phyloP scores from a whole-genome alignment of 768 basidiomycete genomes.

The Crepidotus variabilis region DNA sequence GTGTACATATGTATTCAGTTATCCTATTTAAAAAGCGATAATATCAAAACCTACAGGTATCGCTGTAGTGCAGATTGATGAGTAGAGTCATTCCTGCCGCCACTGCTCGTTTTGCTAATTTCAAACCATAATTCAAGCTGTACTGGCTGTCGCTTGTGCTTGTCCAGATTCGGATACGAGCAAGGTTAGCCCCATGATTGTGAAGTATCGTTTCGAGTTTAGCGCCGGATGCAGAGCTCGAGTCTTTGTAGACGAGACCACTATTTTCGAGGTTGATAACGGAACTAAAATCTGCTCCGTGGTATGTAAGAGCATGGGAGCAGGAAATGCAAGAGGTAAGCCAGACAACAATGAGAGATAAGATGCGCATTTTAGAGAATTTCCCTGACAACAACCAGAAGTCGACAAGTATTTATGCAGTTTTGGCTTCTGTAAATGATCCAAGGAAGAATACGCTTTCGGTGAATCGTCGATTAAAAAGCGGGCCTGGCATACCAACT shows the following conservation, averaged over 20 bases:
- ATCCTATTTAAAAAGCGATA: not conserved
- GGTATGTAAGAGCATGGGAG: constrained; percentile 36
- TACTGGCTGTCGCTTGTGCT: constrained; percentile 48
- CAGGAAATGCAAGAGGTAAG: constrained; percentile 16
- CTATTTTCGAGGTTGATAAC: constrained; percentile 47
- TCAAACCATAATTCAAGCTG: constrained; percentile 47
- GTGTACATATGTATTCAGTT: not conserved
- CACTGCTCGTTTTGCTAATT: constrained; percentile 49
- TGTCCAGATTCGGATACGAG: constrained; percentile 61
- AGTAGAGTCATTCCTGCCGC: constrained; percentile 53
- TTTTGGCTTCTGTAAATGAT: not conserved
- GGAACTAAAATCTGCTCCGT: constrained; percentile 56
- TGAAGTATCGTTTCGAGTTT: constrained; percentile 51
- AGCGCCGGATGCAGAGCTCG: constrained; percentile 23
- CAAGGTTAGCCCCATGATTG: constrained; percentile 53
- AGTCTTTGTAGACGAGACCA: constrained; percentile 42
- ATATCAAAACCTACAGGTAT: constrained; percentile 39
- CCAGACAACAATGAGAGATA: not conserved
- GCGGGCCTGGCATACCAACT: not conserved
- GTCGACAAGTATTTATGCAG: not conserved
- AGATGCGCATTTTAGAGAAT: not conserved
- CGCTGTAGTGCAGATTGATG: constrained; percentile 61
- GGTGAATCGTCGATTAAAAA: not conserved
- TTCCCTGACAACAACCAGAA: not conserved
- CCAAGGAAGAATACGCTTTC: not conserved